Evolutionary conservation across 768 basidiomycete species (phyloP), one percentile per base, ranked within the genome.

Genomic region (Lepiota brunneoincarnata): DNA sequence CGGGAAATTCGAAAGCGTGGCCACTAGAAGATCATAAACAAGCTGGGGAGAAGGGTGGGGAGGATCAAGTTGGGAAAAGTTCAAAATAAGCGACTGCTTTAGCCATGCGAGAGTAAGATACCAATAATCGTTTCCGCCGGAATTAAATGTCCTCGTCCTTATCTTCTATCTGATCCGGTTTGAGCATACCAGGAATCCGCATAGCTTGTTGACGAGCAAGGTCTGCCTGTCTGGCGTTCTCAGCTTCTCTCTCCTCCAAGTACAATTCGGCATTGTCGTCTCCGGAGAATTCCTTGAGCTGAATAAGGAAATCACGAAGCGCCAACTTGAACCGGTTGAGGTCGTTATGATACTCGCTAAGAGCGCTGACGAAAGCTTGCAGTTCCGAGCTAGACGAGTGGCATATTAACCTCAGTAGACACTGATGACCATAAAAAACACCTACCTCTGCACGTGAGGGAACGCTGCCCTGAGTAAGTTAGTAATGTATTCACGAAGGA

Each of bases 121-220:
- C 24, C 36, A 54, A 46, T 54, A 47, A 17, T 31, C 37, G 38
- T 24, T 54, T 41, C 53, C 46, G 28, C 38, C 17, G 46, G 65
- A 61, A 73, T 82, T 67, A 86, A 60, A 82, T 91, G 75, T 91
- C 89, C 72, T 91, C 89, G 66, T 95, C 93, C 72, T 89, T 91
- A 73, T 96, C 94, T 66, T 95, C 92, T 68, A 98, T 66, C 70
- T 95, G 92, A 61, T 88, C 90, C 37, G 94, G 95, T 71, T 97
- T 97, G 69, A 98, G 80, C 89, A 98, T 90, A 37, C 97, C 97
- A n/a, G 95, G 96, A 56, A 98, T 93, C 60, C 91, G 83, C 80
- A 91, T 89, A 21, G 94, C 93, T 35, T 87, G 81, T 72, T 93
- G 84, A 49, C 87, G 87, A 71, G 97, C 94, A 56, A 85, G 89